Percentiles rank a stretch among this genome's conserved stretches.
Conservation (phyloP, 257 asterid species). For the Capsicum pubescens region DNA sequence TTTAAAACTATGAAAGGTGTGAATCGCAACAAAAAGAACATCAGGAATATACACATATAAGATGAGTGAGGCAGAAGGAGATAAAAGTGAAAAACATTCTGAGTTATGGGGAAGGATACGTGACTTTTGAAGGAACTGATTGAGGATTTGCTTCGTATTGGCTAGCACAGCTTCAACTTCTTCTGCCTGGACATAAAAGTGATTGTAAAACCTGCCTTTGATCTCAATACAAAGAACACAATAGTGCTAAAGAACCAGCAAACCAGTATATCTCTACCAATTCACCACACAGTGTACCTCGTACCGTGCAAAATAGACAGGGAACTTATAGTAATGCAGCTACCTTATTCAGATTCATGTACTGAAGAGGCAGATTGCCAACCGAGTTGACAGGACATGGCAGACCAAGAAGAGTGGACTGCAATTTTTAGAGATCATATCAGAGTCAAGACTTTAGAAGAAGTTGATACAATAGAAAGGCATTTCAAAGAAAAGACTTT, state of each 20-base stretch:
- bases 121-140: constrained; percentile 79
- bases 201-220: background rate
- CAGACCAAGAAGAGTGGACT: constrained; percentile 95
- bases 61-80: background rate
- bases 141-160: constrained; percentile 87
- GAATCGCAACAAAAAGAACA: background rate
- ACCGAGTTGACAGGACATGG: constrained; percentile 95
- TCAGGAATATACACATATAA: background rate
- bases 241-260: constrained; percentile 18
- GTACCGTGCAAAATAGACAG: constrained; percentile 9
- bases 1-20: constrained; percentile 9
- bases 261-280: background rate
- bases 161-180: constrained; percentile 94
- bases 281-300: constrained; percentile 5
- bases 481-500: constrained; percentile 22
- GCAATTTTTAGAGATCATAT: constrained; percentile 43
- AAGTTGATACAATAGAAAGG: constrained; percentile 15
- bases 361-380: constrained; percentile 90
- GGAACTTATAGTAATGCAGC: constrained; percentile 34
- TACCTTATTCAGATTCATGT: constrained; percentile 71
- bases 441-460: constrained; percentile 27
- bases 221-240: constrained; percentile 28
- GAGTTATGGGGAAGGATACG: constrained; percentile 65
- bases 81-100: constrained; percentile 15
- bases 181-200: constrained; percentile 55